phyloP scores from a whole-genome alignment of 2,329 filamentous ascomycete genomes.

The Fusarium zealandicum region DNA sequence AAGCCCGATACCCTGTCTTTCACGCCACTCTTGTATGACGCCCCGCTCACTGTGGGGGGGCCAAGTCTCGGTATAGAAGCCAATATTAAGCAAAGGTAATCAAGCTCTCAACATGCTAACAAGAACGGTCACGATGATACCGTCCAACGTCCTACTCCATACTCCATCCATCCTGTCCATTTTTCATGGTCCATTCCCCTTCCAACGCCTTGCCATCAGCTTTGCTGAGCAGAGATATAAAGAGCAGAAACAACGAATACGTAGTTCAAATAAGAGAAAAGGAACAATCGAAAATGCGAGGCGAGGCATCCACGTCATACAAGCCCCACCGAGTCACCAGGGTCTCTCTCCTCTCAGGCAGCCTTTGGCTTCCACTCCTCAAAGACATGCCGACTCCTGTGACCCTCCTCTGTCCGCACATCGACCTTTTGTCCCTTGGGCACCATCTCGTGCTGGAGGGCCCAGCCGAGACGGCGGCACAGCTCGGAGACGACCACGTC shows the following conservation, averaged over 20 bases:
- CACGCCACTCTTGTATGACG: neutral
- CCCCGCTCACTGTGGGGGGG: neutral
- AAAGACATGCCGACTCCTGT: constrained; percentile 50
- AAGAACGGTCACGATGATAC: neutral
- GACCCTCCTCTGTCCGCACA: constrained; percentile 52
- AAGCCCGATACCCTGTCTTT: neutral
- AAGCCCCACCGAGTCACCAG: neutral
- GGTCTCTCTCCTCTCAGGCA: neutral
- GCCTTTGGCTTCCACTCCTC: constrained; percentile 32
- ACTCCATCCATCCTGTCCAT: constrained; percentile 21
- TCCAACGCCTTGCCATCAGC: constrained; percentile 36
- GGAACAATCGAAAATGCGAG: neutral
- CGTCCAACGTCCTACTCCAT: constrained; percentile 25
- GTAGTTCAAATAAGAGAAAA: neutral
- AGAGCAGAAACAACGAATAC: neutral
- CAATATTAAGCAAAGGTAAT: neutral
- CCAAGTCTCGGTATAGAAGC: neutral
- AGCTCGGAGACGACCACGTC: constrained; percentile 90
- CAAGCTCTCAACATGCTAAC: neutral
- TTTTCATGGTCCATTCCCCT: constrained; percentile 25
- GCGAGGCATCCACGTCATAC: neutral
- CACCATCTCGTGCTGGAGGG: constrained; percentile 82
- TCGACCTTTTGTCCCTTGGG: constrained; percentile 69
- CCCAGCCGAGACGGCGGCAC: constrained; percentile 82
- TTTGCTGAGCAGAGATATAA: constrained; percentile 4